A percentile compares a stretch with the other conserved stretches of the same genome.
Evolutionary conservation across 306 rosid genomes (phyloP).

Genomic region (Argentina anserina): DNA sequence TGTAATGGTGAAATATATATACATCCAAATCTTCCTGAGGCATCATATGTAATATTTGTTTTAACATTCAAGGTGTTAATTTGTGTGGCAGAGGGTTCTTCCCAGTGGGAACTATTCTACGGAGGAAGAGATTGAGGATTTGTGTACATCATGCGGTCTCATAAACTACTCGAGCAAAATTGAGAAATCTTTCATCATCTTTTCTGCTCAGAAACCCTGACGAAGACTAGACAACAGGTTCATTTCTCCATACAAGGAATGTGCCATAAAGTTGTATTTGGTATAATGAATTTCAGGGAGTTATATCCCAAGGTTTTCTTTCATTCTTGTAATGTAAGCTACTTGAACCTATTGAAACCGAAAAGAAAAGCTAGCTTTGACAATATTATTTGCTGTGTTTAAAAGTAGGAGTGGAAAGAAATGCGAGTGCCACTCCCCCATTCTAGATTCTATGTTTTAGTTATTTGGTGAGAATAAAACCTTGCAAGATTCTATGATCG

Average conservation of each 20-base stretch:
- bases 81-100: constrained; percentile 36
- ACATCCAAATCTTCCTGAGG: not conserved
- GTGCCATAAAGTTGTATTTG: not conserved
- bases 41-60: too few relatives aligned
- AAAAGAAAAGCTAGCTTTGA: not conserved
- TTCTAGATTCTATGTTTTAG: not conserved
- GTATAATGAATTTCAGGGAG: not conserved
- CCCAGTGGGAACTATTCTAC: constrained; percentile 40
- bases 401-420: not conserved
- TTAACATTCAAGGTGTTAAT: not conserved
- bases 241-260: not conserved
- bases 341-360: not conserved
- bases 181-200: constrained; percentile 68
- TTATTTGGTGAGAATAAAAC: not conserved
- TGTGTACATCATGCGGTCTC: constrained; percentile 73
- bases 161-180: constrained; percentile 65
- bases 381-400: not conserved
- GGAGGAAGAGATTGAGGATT: constrained; percentile 66
- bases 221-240: not conserved
- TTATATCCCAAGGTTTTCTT: not conserved
- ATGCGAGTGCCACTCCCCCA: not conserved
- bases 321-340: not conserved
- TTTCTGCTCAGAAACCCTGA: constrained; percentile 68
- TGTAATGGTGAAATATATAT: not conserved
- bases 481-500: not conserved